Conservation (phyloP, 345 rosid genomes). For the Populus ilicifolia region DNA sequence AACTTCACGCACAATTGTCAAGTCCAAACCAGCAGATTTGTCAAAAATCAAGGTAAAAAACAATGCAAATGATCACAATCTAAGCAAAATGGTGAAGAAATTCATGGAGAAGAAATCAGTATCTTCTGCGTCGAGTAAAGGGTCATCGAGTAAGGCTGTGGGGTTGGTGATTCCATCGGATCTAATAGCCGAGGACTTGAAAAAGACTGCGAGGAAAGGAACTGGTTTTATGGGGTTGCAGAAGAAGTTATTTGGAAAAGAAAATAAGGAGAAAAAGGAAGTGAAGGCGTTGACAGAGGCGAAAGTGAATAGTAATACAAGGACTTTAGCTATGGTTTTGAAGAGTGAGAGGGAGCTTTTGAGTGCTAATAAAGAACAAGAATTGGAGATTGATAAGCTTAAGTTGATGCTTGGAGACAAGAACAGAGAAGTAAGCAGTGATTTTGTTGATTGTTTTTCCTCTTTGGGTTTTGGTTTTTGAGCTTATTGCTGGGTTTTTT, state of each 20-base stretch:
- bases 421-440: slow-evolving; percentile 56
- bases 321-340: slow-evolving; percentile 85
- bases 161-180: slow-evolving; percentile 54
- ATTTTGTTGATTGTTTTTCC: neutral
- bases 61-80: slow-evolving; percentile 28
- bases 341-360: slow-evolving; percentile 88
- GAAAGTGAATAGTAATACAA: slow-evolving; percentile 51
- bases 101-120: slow-evolving; percentile 53
- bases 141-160: slow-evolving; percentile 31
- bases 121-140: slow-evolving; percentile 7
- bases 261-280: slow-evolving; percentile 39
- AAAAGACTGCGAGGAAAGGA: slow-evolving; percentile 52
- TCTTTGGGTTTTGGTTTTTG: neutral
- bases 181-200: slow-evolving; percentile 61
- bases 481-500: neutral
- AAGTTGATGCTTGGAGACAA: slow-evolving; percentile 53
- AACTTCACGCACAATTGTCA: slow-evolving; percentile 52
- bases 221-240: slow-evolving; percentile 52
- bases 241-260: slow-evolving; percentile 70
- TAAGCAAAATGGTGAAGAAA: slow-evolving; percentile 63
- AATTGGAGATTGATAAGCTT: slow-evolving; percentile 50
- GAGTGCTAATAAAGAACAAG: slow-evolving; percentile 64
- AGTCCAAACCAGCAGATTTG: slow-evolving; percentile 44
- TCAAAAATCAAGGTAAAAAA: slow-evolving; percentile 20
- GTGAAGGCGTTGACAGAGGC: slow-evolving; percentile 69